Conservation (phyloP, 2,329 filamentous ascomycete genomes). For the Neonectria magnoliae region DNA sequence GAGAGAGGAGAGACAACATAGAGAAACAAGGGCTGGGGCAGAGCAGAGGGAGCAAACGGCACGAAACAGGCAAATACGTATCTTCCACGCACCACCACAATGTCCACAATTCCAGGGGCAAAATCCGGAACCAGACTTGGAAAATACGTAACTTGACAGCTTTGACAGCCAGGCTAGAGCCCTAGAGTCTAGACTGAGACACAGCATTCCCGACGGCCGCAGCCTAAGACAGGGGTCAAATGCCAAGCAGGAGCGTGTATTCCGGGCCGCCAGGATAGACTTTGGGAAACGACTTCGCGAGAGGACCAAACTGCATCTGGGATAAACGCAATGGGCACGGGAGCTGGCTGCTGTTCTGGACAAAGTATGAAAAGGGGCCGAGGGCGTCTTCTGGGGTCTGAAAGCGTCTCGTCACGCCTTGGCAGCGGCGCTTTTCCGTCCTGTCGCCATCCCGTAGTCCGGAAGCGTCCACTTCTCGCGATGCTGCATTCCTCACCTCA, state of each 20-base stretch:
- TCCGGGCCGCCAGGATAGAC: conserved; percentile 3
- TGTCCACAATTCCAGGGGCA: background rate
- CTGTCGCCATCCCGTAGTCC: background rate
- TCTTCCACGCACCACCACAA: background rate
- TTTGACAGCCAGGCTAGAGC: conserved; percentile 10
- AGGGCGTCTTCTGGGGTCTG: background rate
- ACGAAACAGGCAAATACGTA: background rate
- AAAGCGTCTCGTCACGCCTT: background rate
- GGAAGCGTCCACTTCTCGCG: background rate
- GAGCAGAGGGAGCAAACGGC: background rate
- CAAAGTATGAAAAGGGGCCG: background rate
- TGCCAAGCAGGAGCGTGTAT: conserved; percentile 4
- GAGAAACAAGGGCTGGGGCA: background rate
- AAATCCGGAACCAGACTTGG: conserved; percentile 11
- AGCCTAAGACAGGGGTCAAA: conserved; percentile 1
- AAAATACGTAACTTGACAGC: conserved; percentile 4
- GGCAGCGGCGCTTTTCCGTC: background rate
- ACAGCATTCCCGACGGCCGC: conserved; percentile 15
- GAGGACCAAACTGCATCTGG: conserved; percentile 4
- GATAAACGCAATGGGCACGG: background rate
- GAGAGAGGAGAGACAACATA: background rate
- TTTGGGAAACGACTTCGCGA: background rate
- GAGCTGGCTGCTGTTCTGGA: background rate
- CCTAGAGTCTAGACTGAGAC: conserved; percentile 17
- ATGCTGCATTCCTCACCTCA: conserved; percentile 1